Evolutionary conservation across 1,139 yeast genomes (phyloP).

Genomic region (Geotrichum candidum): DNA sequence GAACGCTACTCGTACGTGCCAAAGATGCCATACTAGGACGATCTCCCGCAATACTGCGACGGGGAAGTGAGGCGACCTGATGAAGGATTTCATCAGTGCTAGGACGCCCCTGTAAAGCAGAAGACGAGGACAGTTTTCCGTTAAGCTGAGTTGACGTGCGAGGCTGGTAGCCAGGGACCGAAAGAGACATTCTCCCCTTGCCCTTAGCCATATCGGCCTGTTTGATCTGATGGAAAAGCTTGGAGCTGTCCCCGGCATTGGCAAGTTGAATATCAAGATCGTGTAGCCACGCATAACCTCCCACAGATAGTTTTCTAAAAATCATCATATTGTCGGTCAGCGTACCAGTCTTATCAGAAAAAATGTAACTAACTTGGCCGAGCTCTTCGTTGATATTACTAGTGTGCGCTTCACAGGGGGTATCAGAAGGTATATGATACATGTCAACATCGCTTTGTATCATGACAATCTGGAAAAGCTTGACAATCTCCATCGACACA

Average conservation of each 20-base stretch:
- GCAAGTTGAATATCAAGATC: constrained; percentile 50
- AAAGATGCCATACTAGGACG: constrained; percentile 50
- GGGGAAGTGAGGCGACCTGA: constrained; percentile 34
- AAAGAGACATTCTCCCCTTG: constrained; percentile 6
- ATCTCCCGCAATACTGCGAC: constrained; percentile 34
- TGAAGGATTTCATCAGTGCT: constrained; percentile 31
- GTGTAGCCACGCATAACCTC: constrained; percentile 88
- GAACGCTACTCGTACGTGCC: constrained; percentile 25
- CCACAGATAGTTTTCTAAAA: constrained; percentile 74
- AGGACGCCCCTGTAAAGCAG: constrained; percentile 19
- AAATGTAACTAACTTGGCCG: constrained; percentile 92
- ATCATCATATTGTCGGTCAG: constrained; percentile 87
- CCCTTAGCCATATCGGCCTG: constrained; percentile 13
- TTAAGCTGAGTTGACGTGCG: constrained; percentile 11
- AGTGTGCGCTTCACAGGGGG: constrained; percentile 92
- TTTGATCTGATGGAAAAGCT: constrained; percentile 14
- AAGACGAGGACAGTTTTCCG: constrained; percentile 4
- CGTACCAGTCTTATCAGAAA: constrained; percentile 96
- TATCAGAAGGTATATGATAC: constrained; percentile 78
- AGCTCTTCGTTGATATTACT: constrained; percentile 93
- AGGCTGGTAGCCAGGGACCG: constrained; percentile 1
- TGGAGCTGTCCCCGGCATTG: constrained; percentile 20
- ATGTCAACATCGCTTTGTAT: constrained; percentile 89
- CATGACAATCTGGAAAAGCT: constrained; percentile 73
- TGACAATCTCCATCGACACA: constrained; percentile 94